Percentiles rank a stretch among this genome's conserved stretches.
phyloP scores from a whole-genome alignment of 2,329 filamentous ascomycete genomes.

The Trichoderma brevicompactum region DNA sequence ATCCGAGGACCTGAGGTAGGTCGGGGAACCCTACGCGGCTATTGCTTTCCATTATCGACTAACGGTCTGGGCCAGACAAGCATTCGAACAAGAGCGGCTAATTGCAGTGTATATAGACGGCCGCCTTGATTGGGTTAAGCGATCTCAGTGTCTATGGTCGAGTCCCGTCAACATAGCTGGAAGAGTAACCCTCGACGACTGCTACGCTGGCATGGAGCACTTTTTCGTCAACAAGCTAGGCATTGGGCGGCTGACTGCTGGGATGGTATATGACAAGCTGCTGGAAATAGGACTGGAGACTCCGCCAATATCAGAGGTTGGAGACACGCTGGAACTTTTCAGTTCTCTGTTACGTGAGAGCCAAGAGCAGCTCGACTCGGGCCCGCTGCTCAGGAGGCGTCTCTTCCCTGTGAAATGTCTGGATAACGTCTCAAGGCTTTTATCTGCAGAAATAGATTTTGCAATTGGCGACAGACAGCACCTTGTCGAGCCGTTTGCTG shows the following conservation, averaged over 20 bases:
- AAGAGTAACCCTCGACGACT: constrained; percentile 36
- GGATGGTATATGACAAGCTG: constrained; percentile 42
- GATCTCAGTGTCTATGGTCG: constrained; percentile 43
- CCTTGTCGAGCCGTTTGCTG: constrained; percentile 36
- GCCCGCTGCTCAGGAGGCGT: constrained; percentile 21
- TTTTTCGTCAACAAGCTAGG: constrained; percentile 41
- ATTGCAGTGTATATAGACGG: constrained; percentile 25
- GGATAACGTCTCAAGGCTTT: constrained; percentile 29
- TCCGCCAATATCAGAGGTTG: constrained; percentile 34
- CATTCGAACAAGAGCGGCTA: constrained; percentile 28
- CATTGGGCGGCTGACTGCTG: constrained; percentile 37
- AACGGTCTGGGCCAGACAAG: background rate
- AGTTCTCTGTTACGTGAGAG: constrained; percentile 40
- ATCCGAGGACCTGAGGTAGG: background rate
- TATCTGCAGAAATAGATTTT: constrained; percentile 36
- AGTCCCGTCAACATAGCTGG: constrained; percentile 38
- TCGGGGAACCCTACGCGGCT: background rate
- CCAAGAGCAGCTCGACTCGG: constrained; percentile 11
- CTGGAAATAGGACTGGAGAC: constrained; percentile 30
- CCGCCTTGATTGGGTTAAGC: constrained; percentile 36
- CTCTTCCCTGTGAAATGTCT: constrained; percentile 37
- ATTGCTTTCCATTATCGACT: background rate
- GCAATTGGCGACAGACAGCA: constrained; percentile 42
- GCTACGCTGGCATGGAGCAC: constrained; percentile 38
- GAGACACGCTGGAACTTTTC: constrained; percentile 40